Percentiles rank a stretch among this genome's conserved stretches.
phyloP scores from a whole-genome alignment of 305 asterid genomes.

The Solanum hybrid region DNA sequence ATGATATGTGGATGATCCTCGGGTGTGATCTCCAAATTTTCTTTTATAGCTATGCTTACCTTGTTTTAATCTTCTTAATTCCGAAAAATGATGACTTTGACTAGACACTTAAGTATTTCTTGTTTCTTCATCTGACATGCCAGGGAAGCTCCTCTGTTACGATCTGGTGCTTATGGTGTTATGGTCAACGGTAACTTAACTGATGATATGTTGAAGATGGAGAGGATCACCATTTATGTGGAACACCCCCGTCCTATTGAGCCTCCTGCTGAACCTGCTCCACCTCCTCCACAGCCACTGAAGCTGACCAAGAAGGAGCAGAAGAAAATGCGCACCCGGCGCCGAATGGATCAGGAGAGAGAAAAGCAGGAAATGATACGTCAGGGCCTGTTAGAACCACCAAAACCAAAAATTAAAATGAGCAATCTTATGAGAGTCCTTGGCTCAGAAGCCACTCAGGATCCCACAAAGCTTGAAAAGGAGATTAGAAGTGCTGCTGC shows the following conservation, averaged over 20 bases:
- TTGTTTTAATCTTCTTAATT: neutral
- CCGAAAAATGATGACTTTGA: neutral
- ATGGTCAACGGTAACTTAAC: conserved; percentile 30
- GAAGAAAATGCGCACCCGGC: conserved; percentile 90
- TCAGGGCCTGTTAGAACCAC: conserved; percentile 80
- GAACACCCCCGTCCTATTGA: conserved; percentile 92
- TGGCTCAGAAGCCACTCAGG: conserved; percentile 96
- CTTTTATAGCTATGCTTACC: neutral
- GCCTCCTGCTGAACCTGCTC: conserved; percentile 81
- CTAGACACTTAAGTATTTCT: neutral
- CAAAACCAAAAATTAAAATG: conserved; percentile 88
- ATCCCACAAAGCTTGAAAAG: conserved; percentile 90
- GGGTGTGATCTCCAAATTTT: neutral
- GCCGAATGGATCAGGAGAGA: conserved; percentile 70
- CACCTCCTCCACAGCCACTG: conserved; percentile 96
- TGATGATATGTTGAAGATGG: conserved; percentile 50
- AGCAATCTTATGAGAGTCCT: conserved; percentile 95
- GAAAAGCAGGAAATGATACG: conserved; percentile 94
- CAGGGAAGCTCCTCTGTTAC: conserved; percentile 78
- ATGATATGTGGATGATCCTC: neutral
- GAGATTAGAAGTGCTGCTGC: conserved; percentile 95
- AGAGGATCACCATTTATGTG: conserved; percentile 64
- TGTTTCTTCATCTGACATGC: neutral
- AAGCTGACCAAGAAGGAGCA: conserved; percentile 90
- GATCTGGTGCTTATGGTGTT: conserved; percentile 48